Evolutionary conservation across 176 grass and related monocot genomes (phyloP).

Genomic region (Poa pratensis): DNA sequence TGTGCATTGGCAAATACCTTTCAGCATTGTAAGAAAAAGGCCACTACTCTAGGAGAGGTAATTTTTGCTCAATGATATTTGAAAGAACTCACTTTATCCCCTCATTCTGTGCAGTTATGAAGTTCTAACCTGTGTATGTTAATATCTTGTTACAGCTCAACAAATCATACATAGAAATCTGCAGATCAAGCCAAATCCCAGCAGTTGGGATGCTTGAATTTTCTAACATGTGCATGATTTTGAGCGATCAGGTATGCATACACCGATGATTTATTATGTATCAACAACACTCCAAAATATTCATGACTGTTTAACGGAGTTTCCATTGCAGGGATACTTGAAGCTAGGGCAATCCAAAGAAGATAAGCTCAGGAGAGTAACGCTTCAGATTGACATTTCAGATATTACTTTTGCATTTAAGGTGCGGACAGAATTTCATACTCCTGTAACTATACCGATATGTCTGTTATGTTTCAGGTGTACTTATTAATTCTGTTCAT

Average conservation of each 20-base stretch:
- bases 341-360: constrained; percentile 76
- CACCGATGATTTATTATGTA: not conserved
- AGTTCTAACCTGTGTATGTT: constrained; percentile 23
- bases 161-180: constrained; percentile 81
- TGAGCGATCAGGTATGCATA: constrained; percentile 80
- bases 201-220: constrained; percentile 85
- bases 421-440: constrained; percentile 43
- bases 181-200: constrained; percentile 81
- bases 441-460: constrained; percentile 17
- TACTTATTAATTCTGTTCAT: constrained; percentile 43
- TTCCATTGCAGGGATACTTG: constrained; percentile 71
- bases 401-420: constrained; percentile 92
- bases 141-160: constrained; percentile 64
- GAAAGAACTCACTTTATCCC: not conserved
- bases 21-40: constrained; percentile 66
- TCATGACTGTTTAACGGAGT: constrained; percentile 18
- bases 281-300: constrained; percentile 5
- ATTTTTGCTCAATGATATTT: constrained; percentile 19
- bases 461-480: not conserved
- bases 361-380: constrained; percentile 76
- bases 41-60: constrained; percentile 79
- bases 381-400: constrained; percentile 77
- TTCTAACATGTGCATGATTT: constrained; percentile 81
- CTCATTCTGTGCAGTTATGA: constrained; percentile 28
- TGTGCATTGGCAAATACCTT: constrained; percentile 72